Base-by-base conservation (phyloP, 2,329 filamentous ascomycete genomes). In the Aspergillus fumigatus region DNA sequence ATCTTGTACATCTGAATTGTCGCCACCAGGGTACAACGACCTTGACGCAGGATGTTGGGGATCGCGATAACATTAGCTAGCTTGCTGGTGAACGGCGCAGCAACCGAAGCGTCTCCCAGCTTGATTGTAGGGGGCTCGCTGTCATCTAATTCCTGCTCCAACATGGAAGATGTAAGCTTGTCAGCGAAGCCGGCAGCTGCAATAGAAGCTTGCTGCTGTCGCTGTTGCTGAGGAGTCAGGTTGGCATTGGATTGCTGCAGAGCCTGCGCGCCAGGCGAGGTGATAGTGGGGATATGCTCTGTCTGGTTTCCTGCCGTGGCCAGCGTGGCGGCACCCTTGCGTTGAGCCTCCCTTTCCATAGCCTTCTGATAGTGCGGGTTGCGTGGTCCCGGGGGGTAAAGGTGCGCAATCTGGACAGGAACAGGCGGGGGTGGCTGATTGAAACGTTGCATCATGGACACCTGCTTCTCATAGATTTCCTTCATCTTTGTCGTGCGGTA, bases 1-100 rank as follows among this genome's bases (percentile, higher is more conserved):
- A 99, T 99, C 83, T 97, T 99, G 86, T 99, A 99, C 93, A 99
- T 99, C 80, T 99, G 94, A 63, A 99, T 97, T 0, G 94, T 99
- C 32, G 94, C 94, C 54, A 99, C 94, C 21, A 99, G 85, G 7
- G 94, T 99, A 80, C 94, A 99, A 60, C 94, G 89, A 56, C 94
- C 94, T 79, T 99, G 94, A 57, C 94, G 90, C 69, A 99, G 94
- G 68, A 99, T 99, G 78, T 99, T 99, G 52, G 94, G 93, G 57
- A 99, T 92, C 40, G 94, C 94, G 67, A 99, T 85, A 57, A 99
- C 94, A 69, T 99, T 97, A 65, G 92, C 90, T 47, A 99, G 84
- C 79, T 99, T 99, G 73, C 91, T 96, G 0, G 94, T 99, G 75
- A 99, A 99, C 0, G 94, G 94, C 0, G 94, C 94, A 43, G 94